Base-by-base conservation (phyloP, 495 filamentous ascomycete species). In the Talaromyces liani region DNA sequence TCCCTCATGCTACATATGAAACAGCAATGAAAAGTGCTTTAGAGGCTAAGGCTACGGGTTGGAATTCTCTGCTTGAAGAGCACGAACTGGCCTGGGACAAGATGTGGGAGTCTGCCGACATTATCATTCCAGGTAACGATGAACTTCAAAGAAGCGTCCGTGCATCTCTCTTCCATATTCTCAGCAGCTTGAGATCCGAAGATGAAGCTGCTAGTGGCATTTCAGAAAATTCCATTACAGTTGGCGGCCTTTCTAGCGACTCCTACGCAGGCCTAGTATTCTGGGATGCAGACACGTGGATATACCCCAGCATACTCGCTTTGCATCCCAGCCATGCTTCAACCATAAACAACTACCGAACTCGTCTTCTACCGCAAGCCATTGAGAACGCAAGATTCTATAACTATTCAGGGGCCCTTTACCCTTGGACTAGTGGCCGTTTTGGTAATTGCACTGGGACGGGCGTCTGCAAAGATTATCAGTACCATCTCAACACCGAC, bases 261-360 rank as follows among this genome's bases (percentile, higher is more conserved):
- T 81, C 75, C 27, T 87, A 87, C 65, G 84, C 78, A 20, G 84
- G 84, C 0, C 65, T 82, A 12, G 71, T 85, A 16, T 85, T 85
- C 62, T 85, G 83, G 83, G 84, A 86, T 70, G 83, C 83, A 7
- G 83, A 83, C 45, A 65, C 58, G n/a, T 84, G 83, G 81, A 84
- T 86, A 81, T 74, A 81, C 12, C 84, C 84, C 6, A 80, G 83
- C 5, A 65, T 86, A 27, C 68, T 82, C 1, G 73, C 76, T 12
- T 75, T 82, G 7, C 72, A 78, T 62, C 84, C 84, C 8, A 66
- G 75, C 12, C 73, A 73, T 58, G 76, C 74, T 12, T 71, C 75
- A 54, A 77, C 82, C 58, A 83, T 86, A 63, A 72, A 74, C 41
- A 76, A 82, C 56, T 86, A 84, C 65, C 77, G 84, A 1, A 68